Conservation (phyloP, 2,329 filamentous ascomycete species). For the Aureobasidium sp. region DNA sequence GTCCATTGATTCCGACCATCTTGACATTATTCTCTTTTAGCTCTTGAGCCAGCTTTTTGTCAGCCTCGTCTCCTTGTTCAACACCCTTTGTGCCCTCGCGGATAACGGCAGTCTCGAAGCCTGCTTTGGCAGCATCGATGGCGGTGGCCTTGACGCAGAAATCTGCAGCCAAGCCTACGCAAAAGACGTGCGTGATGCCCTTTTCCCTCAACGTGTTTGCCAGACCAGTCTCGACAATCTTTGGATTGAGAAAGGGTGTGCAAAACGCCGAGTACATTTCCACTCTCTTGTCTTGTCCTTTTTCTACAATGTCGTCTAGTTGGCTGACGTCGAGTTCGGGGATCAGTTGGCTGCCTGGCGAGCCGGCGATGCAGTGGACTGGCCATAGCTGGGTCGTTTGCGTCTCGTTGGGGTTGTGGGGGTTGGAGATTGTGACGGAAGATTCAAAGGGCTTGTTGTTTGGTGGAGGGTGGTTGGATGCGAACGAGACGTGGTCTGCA, state of each 20-base stretch:
- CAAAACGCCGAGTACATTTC: constrained; percentile 96
- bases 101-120: constrained; percentile 70
- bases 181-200: constrained; percentile 69
- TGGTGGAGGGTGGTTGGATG: constrained; percentile 61
- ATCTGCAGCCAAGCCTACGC: constrained; percentile 80
- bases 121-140: constrained; percentile 65
- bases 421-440: constrained; percentile 58
- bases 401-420: constrained; percentile 55
- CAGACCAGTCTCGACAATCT: constrained; percentile 56
- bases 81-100: constrained; percentile 74
- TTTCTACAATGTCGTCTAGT: constrained; percentile 64
- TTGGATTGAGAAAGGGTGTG: constrained; percentile 63
- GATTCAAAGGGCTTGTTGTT: constrained; percentile 63
- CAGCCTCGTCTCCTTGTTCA: constrained; percentile 52
- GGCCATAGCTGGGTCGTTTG: constrained; percentile 73
- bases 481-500: constrained; percentile 76
- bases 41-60: constrained; percentile 40
- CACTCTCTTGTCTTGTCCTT: constrained; percentile 65
- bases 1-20: constrained; percentile 52
- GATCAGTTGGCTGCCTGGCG: constrained; percentile 64
- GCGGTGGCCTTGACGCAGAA: constrained; percentile 84
- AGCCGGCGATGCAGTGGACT: constrained; percentile 74
- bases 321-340: constrained; percentile 57
- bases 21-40: constrained; percentile 54
- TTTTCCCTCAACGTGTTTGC: constrained; percentile 48